phyloP scores from a whole-genome alignment of 2,329 filamentous ascomycete species.

The Nakataea oryzae region DNA sequence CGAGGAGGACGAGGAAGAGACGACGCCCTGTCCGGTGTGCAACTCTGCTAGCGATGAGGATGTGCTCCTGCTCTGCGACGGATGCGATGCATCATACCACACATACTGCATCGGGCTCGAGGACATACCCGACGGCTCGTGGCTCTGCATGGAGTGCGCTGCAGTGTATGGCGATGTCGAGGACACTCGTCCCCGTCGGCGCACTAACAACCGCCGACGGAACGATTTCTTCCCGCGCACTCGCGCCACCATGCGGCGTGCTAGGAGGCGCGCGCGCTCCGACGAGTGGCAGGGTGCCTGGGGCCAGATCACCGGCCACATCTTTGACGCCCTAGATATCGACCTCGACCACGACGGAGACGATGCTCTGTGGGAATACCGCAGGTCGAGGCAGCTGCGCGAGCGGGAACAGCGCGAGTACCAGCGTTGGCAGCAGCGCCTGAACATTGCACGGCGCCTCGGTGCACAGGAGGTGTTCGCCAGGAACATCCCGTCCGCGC shows the following conservation, averaged over 20 bases:
- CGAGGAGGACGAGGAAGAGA: conserved; percentile 60
- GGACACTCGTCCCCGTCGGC: conserved; percentile 6
- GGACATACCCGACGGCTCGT: conserved; percentile 62
- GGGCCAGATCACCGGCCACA: conserved; percentile 50
- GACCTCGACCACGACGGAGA: conserved; percentile 83
- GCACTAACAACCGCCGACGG: conserved; percentile 8
- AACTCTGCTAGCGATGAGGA: conserved; percentile 72
- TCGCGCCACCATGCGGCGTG: conserved; percentile 43
- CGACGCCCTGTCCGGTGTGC: conserved; percentile 76
- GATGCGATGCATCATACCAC: conserved; percentile 82
- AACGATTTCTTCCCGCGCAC: conserved; percentile 41
- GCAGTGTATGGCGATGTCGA: conserved; percentile 33
- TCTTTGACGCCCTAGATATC: conserved; percentile 59
- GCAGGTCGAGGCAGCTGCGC: conserved; percentile 39
- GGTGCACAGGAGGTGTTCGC: conserved; percentile 66
- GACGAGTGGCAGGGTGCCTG: conserved; percentile 86
- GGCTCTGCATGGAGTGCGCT: conserved; percentile 84
- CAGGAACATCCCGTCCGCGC: conserved; percentile 42
- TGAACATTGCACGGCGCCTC: conserved; percentile 71
- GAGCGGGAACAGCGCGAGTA: conserved; percentile 46
- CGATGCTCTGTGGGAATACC: conserved; percentile 39
- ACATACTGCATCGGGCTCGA: conserved; percentile 84
- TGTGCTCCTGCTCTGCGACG: conserved; percentile 79
- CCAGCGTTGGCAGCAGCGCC: conserved; percentile 72
- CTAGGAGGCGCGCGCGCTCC: conserved; percentile 54